Base-by-base conservation (phyloP, 75 land plant genomes). In the Adiantum capillusveneris region DNA sequence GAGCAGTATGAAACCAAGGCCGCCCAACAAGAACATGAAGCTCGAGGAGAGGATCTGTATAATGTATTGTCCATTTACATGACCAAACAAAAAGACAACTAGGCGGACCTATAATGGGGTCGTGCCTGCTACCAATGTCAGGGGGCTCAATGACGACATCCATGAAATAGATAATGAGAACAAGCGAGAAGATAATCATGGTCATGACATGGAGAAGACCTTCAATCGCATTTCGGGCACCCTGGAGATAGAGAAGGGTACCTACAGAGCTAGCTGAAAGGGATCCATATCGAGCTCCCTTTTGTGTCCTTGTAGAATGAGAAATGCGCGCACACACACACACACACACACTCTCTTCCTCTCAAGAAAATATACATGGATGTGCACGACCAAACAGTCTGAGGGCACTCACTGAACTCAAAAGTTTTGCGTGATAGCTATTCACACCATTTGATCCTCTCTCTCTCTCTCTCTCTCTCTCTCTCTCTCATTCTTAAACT, bases 81-180 rank as follows among this genome's bases (percentile, higher is more conserved):
- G 75, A 1, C 97, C 94, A 0, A 86, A 73, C 16, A 88, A 79
- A 62, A 88, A 91, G 34, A 91, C 97, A 29, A 88, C 97, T 1
- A 94, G 97, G 6, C 67, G 65, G 22, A 5, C 93, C 84, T 39
- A 93, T 87, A 60, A 39, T 45, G 3, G 67, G 84, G 61, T 91
- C 97, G 77, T 91, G 97, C 41, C 78, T 74, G 76, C 86, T 84
- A 29, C 97, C 94, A 60, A 88, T 91, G 64, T 94, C 97, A 0
- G 97, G 97, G 11, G 97, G 97, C 81, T 87, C 97, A 27, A 87
- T 93, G 75, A 90, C 84, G 34, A 90, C 93, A 60, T 90, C 96
- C 64, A 87, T 87, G 58, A 90, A 75, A 64, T 87, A 61, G 31
- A 92, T 93, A 31, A 88, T 84, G 65, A 90, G 82, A 43, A 87